Percentiles rank a stretch among this genome's conserved stretches.
These are phyloP conservation scores for Lolium multiflorum DNA, from an alignment of 176 grass and related monocot genomes.

Conservation along the genomic window DNA sequence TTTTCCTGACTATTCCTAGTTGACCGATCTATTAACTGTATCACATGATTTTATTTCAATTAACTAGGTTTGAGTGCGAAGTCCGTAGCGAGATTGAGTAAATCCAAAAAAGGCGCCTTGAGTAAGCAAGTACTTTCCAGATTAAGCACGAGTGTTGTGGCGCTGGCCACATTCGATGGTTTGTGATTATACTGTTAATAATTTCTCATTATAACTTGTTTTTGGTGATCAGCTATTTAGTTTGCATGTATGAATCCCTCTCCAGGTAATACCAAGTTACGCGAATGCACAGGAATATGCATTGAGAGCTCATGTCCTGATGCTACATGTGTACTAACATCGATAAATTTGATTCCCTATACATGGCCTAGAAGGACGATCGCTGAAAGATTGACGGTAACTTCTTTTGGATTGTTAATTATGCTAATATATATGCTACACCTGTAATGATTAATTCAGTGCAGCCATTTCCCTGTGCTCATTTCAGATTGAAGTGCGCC, in stretches of 20 bases:
- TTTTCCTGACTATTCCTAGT: background rate
- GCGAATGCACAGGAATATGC: too few relatives aligned
- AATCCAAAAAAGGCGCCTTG: background rate
- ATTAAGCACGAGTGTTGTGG: background rate
- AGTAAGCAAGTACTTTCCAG: background rate
- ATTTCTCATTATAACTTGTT: background rate
- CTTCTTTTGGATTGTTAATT: background rate
- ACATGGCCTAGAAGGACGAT: background rate
- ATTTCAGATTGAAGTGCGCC: constrained; percentile 13
- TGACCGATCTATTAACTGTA: background rate
- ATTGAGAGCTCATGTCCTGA: too few relatives aligned
- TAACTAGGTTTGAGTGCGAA: background rate
- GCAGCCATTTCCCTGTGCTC: constrained; percentile 3
- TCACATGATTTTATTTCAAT: background rate
- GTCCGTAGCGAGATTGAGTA: background rate
- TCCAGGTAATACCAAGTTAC: too few relatives aligned
- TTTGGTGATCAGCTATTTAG: too few relatives aligned
- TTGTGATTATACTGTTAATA: constrained; percentile 4
- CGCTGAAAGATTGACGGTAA: background rate
- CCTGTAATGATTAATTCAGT: constrained; percentile 8
- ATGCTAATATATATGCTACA: background rate
- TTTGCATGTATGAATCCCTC: too few relatives aligned
- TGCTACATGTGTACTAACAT: background rate
- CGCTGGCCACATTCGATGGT: background rate
- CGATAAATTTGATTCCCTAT: constrained; percentile 20